Base-by-base conservation (phyloP, 345 rosid genomes). In the Moricandia arvensis region DNA sequence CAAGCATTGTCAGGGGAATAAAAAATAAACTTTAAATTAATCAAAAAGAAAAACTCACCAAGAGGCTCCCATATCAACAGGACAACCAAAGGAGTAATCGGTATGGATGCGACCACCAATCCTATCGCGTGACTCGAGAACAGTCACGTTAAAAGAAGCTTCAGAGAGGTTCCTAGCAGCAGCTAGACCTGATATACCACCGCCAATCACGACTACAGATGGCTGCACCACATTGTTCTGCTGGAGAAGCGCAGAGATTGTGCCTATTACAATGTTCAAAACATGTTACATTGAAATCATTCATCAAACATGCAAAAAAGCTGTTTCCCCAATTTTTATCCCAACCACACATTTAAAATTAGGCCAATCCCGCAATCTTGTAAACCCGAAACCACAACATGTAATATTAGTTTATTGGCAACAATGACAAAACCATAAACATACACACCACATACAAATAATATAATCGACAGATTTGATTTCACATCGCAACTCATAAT, bases 51-150 rank as follows among this genome's bases (percentile, higher is more conserved):
- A 79, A 76, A 79, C 85, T 77, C 77, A 63, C 94, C 94, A 89
- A 76, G 95, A 88, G 63, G 92, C 96, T 79, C 96, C 96, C 91
- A 93, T 75, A 75, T 93, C 98, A 74, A 93, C 96, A 0, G 98
- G 96, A 79, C 85, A 93, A 49, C 98, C 98, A 76, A 90, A 89
- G 7, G 98, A 86, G 76, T 88, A 87, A 82, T 93, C 97, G 1
- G 98, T 93, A 71, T 89, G 91, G 63, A 91, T 88, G 1, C 97
- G 96, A 34, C 98, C 98, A 69, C 98, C 98, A 71, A 91, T 85
- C 80, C 98, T 84, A 69, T 91, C 84, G 1, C 97, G 86, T 31
- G 98, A 93, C 82, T 93, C 98, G 27, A 88, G 85, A 77, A 93
- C 75, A 51, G 80, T 79, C 62, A 93, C 98, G 87, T 89, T 83